Base-by-base conservation (phyloP, 1,284 basidiomycete species). In the Marasmius tenuissimus region DNA sequence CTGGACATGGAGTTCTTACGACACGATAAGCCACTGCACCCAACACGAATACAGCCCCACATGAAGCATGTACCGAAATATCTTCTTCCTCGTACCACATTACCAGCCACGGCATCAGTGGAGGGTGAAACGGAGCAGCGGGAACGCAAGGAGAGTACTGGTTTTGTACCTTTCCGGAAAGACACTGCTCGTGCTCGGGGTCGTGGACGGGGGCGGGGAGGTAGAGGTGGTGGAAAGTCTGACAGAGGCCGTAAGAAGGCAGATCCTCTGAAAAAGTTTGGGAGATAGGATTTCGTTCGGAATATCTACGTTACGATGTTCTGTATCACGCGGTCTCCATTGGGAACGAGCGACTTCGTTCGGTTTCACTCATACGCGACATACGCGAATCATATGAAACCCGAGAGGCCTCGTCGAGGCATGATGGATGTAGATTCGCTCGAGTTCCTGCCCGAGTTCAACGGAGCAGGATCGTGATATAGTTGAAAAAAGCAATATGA, bases 1-100 rank as follows among this genome's bases (percentile, higher is more conserved):
- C 81, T 94, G 8, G 97, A 98, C 72, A 81, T 98, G 18, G 94
- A 95, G 58, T 98, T 91, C 72, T 80, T 99, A 37, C 87, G 94
- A 6, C 97, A 99, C 75, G 97, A 99, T 75, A 95, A 96, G 68
- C 91, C 96, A 1, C 78, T 98, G 11, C 93, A 97, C 70, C 93
- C 94, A 0, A 90, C 91, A 20, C 83, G 95, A 45, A 82, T 96
- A 10, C 94, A 96, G 71, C 78, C 92, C 1, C 97, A 99, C 71
- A 91, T 99, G 85, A 98, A 97, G 74, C 93, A 98, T 74, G 88
- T 99, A 3, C 97, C 97, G 0, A 89, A 89, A 60, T 99, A 99
- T 73, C 82, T 99, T 27, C 83, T 98, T 69, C 97, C 97, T 1
- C 88, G 88, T 52, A 92, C 95, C 58, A 86, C 76, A 47, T 47